Conservation (phyloP, 176 grass and related monocot species). For the Metroxylon sagu region DNA sequence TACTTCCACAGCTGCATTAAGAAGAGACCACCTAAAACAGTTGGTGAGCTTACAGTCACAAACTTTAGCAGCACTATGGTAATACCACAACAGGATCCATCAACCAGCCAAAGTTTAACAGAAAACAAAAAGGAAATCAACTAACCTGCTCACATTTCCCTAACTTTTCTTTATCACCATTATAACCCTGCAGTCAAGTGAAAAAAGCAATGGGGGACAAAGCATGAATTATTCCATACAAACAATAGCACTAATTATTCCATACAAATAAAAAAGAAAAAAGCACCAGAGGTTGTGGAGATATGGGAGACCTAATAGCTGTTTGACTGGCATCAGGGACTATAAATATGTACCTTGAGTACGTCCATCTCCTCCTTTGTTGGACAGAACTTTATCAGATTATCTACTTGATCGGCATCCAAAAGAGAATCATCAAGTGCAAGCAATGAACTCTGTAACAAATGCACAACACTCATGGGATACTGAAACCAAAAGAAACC, state of each 20-base stretch:
- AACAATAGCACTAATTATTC: too few species aligned
- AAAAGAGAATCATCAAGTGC: slow-evolving; percentile 73
- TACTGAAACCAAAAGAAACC: slow-evolving; percentile 4
- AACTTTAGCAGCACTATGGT: too few species aligned
- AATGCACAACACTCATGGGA: slow-evolving; percentile 6
- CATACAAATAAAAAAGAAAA: too few species aligned
- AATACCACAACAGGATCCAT: too few species aligned
- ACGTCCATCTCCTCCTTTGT: slow-evolving; percentile 87
- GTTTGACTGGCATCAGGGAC: too few species aligned
- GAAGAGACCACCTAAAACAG: too few species aligned
- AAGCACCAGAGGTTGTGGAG: too few species aligned
- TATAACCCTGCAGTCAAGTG: slow-evolving; percentile 46
- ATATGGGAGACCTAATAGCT: too few species aligned
- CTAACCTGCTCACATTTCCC: slow-evolving; percentile 95
- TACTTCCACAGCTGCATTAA: too few species aligned
- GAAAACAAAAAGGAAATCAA: slow-evolving; percentile 15
- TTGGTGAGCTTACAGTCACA: too few species aligned
- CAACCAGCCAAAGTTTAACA: background rate
- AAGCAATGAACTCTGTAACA: slow-evolving; percentile 58
- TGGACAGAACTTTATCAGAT: slow-evolving; percentile 93
- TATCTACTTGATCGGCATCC: slow-evolving; percentile 83
- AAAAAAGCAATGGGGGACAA: background rate
- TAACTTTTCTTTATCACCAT: slow-evolving; percentile 58
- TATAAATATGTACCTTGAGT: slow-evolving; percentile 56
- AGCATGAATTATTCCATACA: too few species aligned